Evolutionary conservation across 1,284 basidiomycete species (phyloP).

Genomic region (Puccinia coronata): DNA sequence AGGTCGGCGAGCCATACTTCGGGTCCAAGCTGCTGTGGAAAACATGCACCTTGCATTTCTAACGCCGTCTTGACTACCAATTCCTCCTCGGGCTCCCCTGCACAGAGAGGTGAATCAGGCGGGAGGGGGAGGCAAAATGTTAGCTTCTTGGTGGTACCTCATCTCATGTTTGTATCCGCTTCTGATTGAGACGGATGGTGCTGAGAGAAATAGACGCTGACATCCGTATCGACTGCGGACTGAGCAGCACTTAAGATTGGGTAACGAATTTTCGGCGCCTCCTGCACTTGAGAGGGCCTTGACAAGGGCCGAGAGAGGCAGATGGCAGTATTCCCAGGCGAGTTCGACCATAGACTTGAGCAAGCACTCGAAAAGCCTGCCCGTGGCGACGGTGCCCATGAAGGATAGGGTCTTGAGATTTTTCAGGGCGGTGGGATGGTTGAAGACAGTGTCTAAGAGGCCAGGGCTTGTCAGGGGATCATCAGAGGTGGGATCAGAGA

Average conservation of each 20-base stretch:
- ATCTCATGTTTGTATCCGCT: too few relatives aligned
- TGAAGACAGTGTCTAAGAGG: not conserved
- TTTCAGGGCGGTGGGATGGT: not conserved
- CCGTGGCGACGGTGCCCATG: not conserved
- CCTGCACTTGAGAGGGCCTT: not conserved
- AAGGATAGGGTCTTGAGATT: not conserved
- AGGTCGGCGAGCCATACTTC: too few relatives aligned
- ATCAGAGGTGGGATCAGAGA: not conserved
- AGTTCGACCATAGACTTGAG: not conserved
- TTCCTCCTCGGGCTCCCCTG: not conserved
- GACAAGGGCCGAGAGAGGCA: not conserved
- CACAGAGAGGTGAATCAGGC: too few relatives aligned
- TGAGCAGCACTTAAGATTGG: slow-evolving; percentile 1
- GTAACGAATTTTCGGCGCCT: not conserved
- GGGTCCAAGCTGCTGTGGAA: not conserved
- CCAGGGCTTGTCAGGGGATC: not conserved
- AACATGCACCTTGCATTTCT: not conserved
- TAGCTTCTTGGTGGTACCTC: too few relatives aligned
- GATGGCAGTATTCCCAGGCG: not conserved
- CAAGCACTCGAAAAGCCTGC: not conserved
- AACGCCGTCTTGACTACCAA: not conserved
- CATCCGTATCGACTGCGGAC: not conserved
- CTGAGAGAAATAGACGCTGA: not conserved
- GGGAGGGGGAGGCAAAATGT: too few relatives aligned
- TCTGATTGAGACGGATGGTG: too few relatives aligned